Evolutionary conservation across 257 asterid species (phyloP), one percentile per base, ranked within the genome.

Genomic region (Penstemon eatonii): DNA sequence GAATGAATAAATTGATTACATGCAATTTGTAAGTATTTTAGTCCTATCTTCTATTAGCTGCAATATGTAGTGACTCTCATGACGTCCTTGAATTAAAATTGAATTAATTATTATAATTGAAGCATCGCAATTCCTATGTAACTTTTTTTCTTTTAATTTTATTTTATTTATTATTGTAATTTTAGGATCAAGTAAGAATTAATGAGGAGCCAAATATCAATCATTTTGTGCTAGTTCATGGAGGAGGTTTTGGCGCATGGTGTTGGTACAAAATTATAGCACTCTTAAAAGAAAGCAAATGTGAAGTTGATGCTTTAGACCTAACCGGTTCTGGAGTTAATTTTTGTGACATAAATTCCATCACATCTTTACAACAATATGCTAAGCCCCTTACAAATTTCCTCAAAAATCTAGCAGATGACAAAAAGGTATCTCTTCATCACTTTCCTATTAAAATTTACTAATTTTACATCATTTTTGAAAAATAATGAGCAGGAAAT

Each of bases 201-300:
- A 15, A 46, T 67, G 80, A 75, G 63, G 73, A 39, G 4, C 19
- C 58, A 64, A 79, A 76, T 7, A 54, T n/a, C 56, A 69, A 80
- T 75, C 88, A 85, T 72, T 82, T 78, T 80, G 85, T 85, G 38
- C 80, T 85, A 15, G 88, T 85, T 72, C 91, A 85, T 78, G 88
- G 91, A 9, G 91, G 88, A 71, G 91, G 91, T 7, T 85, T 82
- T 66, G 91, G 91, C 19, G 88, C 91, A 52, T 85, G 91, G 91
- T 85, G 91, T 76, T 85, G 91, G 91, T 85, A 85, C 84, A 85
- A 85, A 67, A 78, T 83, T 38, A 85, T 83, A 60, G 83, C 91
- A 63, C 84, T 82, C 12, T 66, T 85, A n/a, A 82, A 82, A 76
- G 85, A 85, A 60, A 41, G 47, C 60, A 76, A 81, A 4, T 72